Percentiles rank a stretch among this genome's conserved stretches.
phyloP scores from a whole-genome alignment of 257 asterid species.

The Fraxinus quadrangulata region DNA sequence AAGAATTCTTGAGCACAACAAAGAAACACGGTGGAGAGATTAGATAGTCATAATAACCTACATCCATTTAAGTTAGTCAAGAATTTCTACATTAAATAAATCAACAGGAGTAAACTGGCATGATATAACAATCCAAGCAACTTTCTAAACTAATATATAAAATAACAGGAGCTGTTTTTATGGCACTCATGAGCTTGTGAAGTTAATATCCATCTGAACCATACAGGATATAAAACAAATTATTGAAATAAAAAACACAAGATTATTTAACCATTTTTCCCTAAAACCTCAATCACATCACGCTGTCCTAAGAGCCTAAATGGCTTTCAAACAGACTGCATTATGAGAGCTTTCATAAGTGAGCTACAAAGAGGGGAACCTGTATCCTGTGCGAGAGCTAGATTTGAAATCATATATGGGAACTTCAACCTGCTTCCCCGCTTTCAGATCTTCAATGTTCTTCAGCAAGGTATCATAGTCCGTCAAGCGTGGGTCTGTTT shows the following conservation, averaged over 20 bases:
- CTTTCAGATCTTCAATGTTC: constrained; percentile 84
- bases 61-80: constrained; percentile 5
- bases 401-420: constrained; percentile 98
- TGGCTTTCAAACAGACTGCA: constrained; percentile 5
- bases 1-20: neutral
- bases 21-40: neutral
- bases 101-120: constrained; percentile 13
- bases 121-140: constrained; percentile 8
- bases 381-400: constrained; percentile 92
- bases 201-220: neutral
- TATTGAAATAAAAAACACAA: neutral
- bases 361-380: constrained; percentile 44
- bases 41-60: neutral
- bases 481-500: constrained; percentile 93
- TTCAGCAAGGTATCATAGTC: constrained; percentile 89
- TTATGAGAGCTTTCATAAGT: constrained; percentile 12
- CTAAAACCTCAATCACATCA: constrained; percentile 1
- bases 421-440: constrained; percentile 69
- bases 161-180: neutral
- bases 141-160: neutral
- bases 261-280: neutral
- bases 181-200: neutral
- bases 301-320: neutral
- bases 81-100: constrained; percentile 17
- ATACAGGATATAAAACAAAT: neutral